Conservation (phyloP, 2,329 filamentous ascomycete genomes). For the Orbilia brochopaga region DNA sequence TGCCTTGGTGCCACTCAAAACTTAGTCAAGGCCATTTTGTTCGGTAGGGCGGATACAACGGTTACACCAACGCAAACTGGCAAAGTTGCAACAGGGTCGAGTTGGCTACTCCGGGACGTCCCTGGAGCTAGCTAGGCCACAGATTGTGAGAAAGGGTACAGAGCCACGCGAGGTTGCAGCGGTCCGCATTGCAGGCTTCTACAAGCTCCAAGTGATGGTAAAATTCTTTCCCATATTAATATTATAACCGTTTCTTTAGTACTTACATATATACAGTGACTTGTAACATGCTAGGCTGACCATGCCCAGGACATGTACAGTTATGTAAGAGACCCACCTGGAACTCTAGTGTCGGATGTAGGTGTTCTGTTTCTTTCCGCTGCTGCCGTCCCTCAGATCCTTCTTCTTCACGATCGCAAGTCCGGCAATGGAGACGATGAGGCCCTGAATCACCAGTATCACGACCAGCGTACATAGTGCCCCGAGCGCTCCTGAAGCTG, state of each 20-base stretch:
- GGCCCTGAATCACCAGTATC: constrained; percentile 24
- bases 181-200: too few species aligned
- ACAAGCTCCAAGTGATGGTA: too few species aligned
- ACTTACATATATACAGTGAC: too few species aligned
- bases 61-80: constrained; percentile 46
- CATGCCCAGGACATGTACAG: too few species aligned
- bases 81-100: too few species aligned
- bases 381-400: constrained; percentile 8
- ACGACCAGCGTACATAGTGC: constrained; percentile 35
- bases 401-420: constrained; percentile 34
- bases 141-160: not conserved
- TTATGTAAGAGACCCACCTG: not conserved
- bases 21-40: not conserved
- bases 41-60: constrained; percentile 51
- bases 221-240: too few species aligned
- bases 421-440: constrained; percentile 28
- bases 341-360: constrained; percentile 1
- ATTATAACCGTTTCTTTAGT: too few species aligned
- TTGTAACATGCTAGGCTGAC: too few species aligned
- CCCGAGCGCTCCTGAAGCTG: constrained; percentile 35
- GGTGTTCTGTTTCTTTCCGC: constrained; percentile 37
- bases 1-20: not conserved
- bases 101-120: too few species aligned
- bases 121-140: not conserved
- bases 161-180: too few species aligned